Percentiles rank a stretch among this genome's conserved stretches.
Evolutionary conservation across 2,329 filamentous ascomycete species (phyloP).

Genomic region (Conoideocrella luteorostrata): DNA sequence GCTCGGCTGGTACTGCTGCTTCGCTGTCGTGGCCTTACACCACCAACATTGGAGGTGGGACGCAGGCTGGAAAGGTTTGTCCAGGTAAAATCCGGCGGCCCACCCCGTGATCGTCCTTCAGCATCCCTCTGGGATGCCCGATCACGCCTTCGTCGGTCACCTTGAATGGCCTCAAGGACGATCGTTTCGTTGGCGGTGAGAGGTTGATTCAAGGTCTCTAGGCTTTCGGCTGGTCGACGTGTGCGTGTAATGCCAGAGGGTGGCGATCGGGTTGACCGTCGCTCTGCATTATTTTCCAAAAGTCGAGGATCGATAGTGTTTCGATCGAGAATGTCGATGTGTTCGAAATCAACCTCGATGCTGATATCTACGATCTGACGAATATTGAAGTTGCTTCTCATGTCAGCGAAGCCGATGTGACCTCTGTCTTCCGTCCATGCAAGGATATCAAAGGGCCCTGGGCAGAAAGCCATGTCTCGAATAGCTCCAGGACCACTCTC

Average conservation of each 20-base stretch:
- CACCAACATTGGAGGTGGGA: conserved; percentile 16
- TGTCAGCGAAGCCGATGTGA: conserved; percentile 66
- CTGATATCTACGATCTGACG: conserved; percentile 65
- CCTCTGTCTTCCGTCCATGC: conserved; percentile 91
- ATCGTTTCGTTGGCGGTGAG: conserved; percentile 48
- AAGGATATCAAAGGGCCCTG: conserved; percentile 81
- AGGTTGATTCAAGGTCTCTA: conserved; percentile 43
- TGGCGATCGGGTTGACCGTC: conserved; percentile 22
- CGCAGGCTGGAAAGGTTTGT: conserved; percentile 14
- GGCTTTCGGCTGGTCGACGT: conserved; percentile 19
- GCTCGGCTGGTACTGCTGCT: conserved; percentile 30
- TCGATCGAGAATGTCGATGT: conserved; percentile 49
- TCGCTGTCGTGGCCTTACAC: conserved; percentile 25
- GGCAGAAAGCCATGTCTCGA: conserved; percentile 86
- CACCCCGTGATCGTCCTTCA: conserved; percentile 16
- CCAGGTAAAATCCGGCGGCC: conserved; percentile 13
- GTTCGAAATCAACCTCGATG: conserved; percentile 49
- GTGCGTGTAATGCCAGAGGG: conserved; percentile 5
- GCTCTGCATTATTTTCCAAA: conserved; percentile 39
- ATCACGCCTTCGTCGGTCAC: conserved; percentile 45
- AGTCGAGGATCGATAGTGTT: conserved; percentile 48
- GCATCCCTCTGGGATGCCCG: conserved; percentile 25
- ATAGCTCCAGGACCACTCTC: conserved; percentile 69
- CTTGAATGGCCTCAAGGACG: conserved; percentile 50
- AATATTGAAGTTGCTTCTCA: conserved; percentile 58